These are phyloP conservation scores for Cucumis cinereus DNA, from an alignment of 306 rosid genomes.

Conservation along the genomic window DNA sequence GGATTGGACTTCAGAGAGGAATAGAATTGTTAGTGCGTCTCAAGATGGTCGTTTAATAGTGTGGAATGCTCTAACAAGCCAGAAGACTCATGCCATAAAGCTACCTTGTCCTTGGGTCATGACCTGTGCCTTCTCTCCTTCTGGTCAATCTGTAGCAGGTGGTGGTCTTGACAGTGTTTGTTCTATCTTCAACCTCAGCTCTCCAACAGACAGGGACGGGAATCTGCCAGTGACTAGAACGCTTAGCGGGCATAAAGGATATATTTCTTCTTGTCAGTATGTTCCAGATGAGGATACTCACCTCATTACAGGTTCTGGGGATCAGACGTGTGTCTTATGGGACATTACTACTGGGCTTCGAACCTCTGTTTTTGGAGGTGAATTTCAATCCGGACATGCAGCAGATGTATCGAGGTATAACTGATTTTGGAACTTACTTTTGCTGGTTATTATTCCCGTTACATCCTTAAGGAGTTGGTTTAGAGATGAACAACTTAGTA, in stretches of 20 bases:
- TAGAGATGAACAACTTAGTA: background rate
- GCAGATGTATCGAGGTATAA: slow-evolving; percentile 77
- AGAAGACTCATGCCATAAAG: slow-evolving; percentile 85
- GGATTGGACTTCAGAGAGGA: slow-evolving; percentile 91
- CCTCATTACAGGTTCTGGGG: slow-evolving; percentile 86
- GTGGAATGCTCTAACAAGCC: slow-evolving; percentile 97
- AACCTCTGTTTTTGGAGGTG: slow-evolving; percentile 94
- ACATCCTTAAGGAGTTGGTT: background rate
- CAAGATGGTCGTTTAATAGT: slow-evolving; percentile 88
- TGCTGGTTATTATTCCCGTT: slow-evolving; percentile 3
- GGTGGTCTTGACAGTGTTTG: slow-evolving; percentile 98
- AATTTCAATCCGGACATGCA: slow-evolving; percentile 97
- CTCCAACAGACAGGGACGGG: slow-evolving; percentile 72
- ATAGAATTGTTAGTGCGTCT: slow-evolving; percentile 95
- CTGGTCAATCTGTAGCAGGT: slow-evolving; percentile 86
- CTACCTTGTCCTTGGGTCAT: slow-evolving; percentile 99
- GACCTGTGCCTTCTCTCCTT: slow-evolving; percentile 91
- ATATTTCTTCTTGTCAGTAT: slow-evolving; percentile 87
- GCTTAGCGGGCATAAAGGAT: slow-evolving; percentile 92
- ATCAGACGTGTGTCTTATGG: slow-evolving; percentile 91
- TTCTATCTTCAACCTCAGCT: slow-evolving; percentile 83
- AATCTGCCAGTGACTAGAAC: slow-evolving; percentile 51
- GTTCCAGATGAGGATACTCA: slow-evolving; percentile 91
- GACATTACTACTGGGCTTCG: slow-evolving; percentile 89
- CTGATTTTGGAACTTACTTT: slow-evolving; percentile 9